Evolutionary conservation across 2,329 filamentous ascomycete genomes (phyloP), one percentile per base, ranked within the genome.

Genomic region (Bipolaris zeicola): DNA sequence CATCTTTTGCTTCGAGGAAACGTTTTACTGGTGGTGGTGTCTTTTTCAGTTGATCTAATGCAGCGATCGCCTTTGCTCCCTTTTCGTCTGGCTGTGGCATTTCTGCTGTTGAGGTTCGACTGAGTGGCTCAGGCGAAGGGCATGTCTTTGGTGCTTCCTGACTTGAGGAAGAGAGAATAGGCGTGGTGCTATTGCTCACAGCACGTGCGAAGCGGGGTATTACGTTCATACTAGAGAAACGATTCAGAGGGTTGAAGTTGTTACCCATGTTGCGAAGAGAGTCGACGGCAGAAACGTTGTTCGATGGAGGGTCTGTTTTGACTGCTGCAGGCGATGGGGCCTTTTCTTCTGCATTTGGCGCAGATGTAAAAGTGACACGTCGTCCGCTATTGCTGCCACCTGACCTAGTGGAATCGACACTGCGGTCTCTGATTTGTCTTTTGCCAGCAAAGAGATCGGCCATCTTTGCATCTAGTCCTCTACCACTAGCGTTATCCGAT

Each of bases 241-340:
- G 86, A 42, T 87, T 91, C 73, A 96, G 88, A 3, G 92, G 92
- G 67, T 96, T 96, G 33, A 96, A 80, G 0, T 89, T 88, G 72
- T 85, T 95, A 36, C 91, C 88, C 58, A 96, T 83, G 71, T 85
- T 94, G 52, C 90, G 87, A 80, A 96, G 88, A 11, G 91, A 91
- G 61, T 96, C 91, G 1, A 96, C 85, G 11, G 89, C 87, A 3
- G 88, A 87, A 58, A 83, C 85, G 52, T 64, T 65, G 48, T 57
- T 53, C 13, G 55, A 54, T 10, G 64, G 59, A 14, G 71, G 50
- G 10, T 74, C 72, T 26, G 71, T 64, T 28, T 71, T 72, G 14
- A 50, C 47, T 11, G 67, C 51, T 46, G 60, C 55, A 38, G 68
- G 58, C 2, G 67, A 53, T 10, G 60, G 50, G 13, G 62, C 56